Conservation (phyloP, 345 rosid genomes). For the Gossypium thurberi region DNA sequence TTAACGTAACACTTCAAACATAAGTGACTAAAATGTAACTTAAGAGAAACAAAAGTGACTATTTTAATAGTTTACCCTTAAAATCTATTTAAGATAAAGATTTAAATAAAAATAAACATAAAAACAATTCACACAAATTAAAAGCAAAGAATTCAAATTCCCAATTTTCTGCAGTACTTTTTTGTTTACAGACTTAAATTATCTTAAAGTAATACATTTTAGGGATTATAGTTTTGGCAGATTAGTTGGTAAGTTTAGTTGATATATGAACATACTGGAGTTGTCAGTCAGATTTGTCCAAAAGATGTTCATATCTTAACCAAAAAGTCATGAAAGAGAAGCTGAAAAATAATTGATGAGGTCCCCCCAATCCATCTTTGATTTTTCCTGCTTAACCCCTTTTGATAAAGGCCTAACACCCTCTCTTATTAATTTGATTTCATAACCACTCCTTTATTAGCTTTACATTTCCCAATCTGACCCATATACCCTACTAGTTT, state of each 20-base stretch:
- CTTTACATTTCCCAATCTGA: not conserved
- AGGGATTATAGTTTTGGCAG: not conserved
- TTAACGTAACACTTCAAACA: too few relatives aligned
- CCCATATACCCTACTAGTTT: not conserved
- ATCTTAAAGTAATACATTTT: not conserved
- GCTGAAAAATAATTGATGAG: constrained; percentile 26
- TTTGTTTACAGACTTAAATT: not conserved
- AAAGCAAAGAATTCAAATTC: too few relatives aligned
- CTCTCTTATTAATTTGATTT: constrained; percentile 21
- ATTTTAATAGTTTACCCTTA: too few relatives aligned
- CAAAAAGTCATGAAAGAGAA: constrained; percentile 32
- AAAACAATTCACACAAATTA: too few relatives aligned
- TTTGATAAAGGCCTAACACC: constrained; percentile 51
- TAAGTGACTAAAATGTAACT: too few relatives aligned
- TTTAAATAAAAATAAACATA: too few relatives aligned
- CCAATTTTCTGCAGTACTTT: too few relatives aligned
- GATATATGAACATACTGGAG: not conserved
- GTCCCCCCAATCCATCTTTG: constrained; percentile 25
- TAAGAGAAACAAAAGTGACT: too few relatives aligned
- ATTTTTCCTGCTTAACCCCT: constrained; percentile 39
- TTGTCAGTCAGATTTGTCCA: constrained; percentile 4
- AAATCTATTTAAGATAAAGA: too few relatives aligned
- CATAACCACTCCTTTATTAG: not conserved
- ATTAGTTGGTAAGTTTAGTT: constrained; percentile 5
- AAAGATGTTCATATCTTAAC: constrained; percentile 23